A percentile compares a stretch with the other conserved stretches of the same genome.
These are phyloP conservation scores for Ustilago curta DNA, from an alignment of 1,284 basidiomycete species.

Conservation along the genomic window DNA sequence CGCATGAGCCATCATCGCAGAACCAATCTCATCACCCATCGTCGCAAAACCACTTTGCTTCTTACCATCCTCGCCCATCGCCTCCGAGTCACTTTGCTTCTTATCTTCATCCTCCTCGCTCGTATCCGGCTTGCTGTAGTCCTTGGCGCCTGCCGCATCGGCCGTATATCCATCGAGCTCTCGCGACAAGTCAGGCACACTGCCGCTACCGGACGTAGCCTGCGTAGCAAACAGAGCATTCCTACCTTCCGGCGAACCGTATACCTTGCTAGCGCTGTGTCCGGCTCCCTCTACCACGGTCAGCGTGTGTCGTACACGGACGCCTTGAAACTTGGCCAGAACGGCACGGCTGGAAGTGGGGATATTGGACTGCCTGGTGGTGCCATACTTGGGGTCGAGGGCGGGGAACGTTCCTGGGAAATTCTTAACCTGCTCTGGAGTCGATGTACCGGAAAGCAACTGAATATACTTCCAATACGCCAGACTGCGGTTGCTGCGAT, in stretches of 20 bases:
- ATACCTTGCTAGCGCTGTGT: conserved; percentile 61
- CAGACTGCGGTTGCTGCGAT: conserved; percentile 37
- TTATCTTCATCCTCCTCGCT: no score
- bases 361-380: conserved; percentile 22
- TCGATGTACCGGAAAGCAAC: conserved; percentile 30
- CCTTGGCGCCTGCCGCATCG: conserved; percentile 16
- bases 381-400: conserved; percentile 24
- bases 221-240: conserved; percentile 59
- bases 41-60: no score
- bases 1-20: no score
- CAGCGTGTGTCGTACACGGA: conserved; percentile 50
- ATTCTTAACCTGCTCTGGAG: conserved; percentile 6
- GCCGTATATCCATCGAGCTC: conserved; percentile 37
- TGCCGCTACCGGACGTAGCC: conserved; percentile 15
- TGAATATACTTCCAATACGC: conserved; percentile 65
- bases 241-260: conserved; percentile 50
- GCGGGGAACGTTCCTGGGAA: conserved; percentile 55
- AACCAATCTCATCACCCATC: no score
- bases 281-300: conserved; percentile 54
- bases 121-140: conserved; percentile 2
- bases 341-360: conserved; percentile 25
- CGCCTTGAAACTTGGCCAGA: conserved; percentile 16
- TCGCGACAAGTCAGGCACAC: conserved; percentile 10
- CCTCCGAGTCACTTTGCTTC: not conserved
- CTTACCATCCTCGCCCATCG: no score